phyloP scores from a whole-genome alignment of 495 filamentous ascomycete species.

The Podospora sp. region DNA sequence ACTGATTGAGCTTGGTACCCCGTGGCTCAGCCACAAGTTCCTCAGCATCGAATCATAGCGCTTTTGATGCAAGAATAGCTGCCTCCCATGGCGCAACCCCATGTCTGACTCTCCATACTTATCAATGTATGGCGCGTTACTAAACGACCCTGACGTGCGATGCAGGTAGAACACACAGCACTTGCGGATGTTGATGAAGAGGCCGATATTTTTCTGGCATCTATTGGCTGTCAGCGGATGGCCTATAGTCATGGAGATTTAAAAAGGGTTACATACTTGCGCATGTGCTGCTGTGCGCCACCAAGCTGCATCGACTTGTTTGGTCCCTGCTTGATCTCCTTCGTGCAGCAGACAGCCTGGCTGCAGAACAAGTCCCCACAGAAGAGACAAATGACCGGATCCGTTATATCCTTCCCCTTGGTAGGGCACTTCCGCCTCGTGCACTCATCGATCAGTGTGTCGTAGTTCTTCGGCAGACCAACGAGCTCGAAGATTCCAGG shows the following conservation, averaged over 20 bases:
- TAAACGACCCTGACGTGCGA: constrained; percentile 78
- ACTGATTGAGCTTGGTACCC: constrained; percentile 84
- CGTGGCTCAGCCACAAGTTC: constrained; percentile 84
- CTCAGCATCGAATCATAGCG: constrained; percentile 87
- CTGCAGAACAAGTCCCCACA: constrained; percentile 96
- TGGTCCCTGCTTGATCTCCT: constrained; percentile 51
- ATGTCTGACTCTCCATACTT: constrained; percentile 90
- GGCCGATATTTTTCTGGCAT: constrained; percentile 83
- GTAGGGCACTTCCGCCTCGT: constrained; percentile 83
- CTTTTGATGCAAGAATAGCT: constrained; percentile 89
- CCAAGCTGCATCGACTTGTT: constrained; percentile 55
- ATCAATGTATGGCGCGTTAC: constrained; percentile 89
- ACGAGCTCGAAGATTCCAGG: constrained; percentile 93
- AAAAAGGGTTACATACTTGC: constrained; percentile 64
- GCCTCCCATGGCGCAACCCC: constrained; percentile 76
- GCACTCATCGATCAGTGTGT: constrained; percentile 89
- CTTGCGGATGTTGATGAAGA: constrained; percentile 96
- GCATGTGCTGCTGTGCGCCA: constrained; percentile 86
- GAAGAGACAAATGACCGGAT: constrained; percentile 90
- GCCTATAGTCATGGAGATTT: background rate
- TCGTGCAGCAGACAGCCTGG: constrained; percentile 87
- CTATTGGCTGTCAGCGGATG: constrained; percentile 43
- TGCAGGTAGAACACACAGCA: constrained; percentile 87
- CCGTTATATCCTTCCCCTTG: constrained; percentile 84
- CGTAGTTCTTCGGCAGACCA: constrained; percentile 87